Evolutionary conservation across 169 alveolate genomes (phyloP), one percentile per base, ranked within the genome.

Genomic region (Plasmodium yoelii): DNA sequence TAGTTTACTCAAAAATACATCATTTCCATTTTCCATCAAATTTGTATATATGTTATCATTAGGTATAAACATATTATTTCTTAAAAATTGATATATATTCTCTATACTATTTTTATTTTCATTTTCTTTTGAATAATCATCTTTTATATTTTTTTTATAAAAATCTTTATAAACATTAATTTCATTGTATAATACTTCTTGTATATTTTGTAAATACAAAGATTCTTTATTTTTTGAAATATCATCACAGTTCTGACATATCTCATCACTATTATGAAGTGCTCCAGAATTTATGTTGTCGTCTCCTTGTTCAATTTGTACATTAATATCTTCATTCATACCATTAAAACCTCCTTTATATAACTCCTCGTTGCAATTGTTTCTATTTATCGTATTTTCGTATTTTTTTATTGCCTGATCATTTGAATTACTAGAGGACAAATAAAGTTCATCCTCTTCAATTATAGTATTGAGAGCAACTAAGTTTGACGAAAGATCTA

Each of bases 1-100:
- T n/a, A 82, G 47, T 42, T 82, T 82, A 67, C 61, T 82, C 19
- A 82, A 67, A 82, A 82, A 65, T 12, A 82, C 46, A 56, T 82
- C 90, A 82, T 82, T 82, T 47, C 90, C 90, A 70, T 82, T 82
- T 56, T 82, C 90, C 42, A 82, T 51, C 42, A 67, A 82, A 70
- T 82, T 82, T 10, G 90, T 82, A 44, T 82, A 82, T 34, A 82
- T 82, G 55, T 82, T 82, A 26, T 82, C 46, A 13, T 71, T 82
- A 15, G 90, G 90, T 28, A 82, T 82, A 61, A 82, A 82, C 5
- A n/a, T 71, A 65, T 82, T 82, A 67, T 65, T 67, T 56, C 56
- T 82, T 22, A 82, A 67, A 67, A 82, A 82, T 47, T 46, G 55
- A 18, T 82, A 82, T 10, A 82, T 67, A 19, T 65, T 82, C 0